Evolutionary conservation across 108 stramenopile genomes (phyloP), one percentile per base, ranked within the genome.

Genomic region (Cyclostephanos tholiformis): DNA sequence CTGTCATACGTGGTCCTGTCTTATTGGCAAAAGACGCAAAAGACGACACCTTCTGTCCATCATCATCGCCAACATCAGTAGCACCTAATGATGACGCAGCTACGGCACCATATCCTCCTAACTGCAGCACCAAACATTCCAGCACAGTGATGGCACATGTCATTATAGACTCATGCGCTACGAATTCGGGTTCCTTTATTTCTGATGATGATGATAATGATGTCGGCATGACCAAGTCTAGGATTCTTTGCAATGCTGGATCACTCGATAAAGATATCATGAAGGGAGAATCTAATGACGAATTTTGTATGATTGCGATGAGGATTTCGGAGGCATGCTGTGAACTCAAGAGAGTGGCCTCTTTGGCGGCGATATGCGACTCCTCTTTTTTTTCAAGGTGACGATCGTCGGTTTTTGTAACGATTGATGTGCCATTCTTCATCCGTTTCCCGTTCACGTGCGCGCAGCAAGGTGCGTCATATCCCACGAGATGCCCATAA

Each of bases 31-130:
- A 43, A 10, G 26, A 48, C 38, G 22, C 16, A 35, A 11, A 43
- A 10, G 26, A 48, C 38, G 30, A 59, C 50, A 19, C 71, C 74
- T 26, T 55, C 65, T 16, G 14, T n/a, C 63, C 71, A 6, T 66
- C 72, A 19, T 44, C 72, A 8, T 57, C 32, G 26, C 8, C 50
- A 46, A 17, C 16, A 32, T n/a, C 58, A 19, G 14, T 20, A 1
- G 25, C 56, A 16, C 36, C 64, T 39, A 66, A 38, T 8, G 68
- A 63, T 44, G 65, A 61, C 11, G 72, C 80, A 22, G 75, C 67
- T 11, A 90, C 90, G 20, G 90, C 75, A 8, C 95, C 95, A 58
- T 92, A 96, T 23, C 95, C 95, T 53, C 95, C 95, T 11, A 96
- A 74, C 67, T 96, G 95, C 53, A 96, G 69, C 27, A 94, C 80